A percentile compares a stretch with the other conserved stretches of the same genome.
phyloP scores from a whole-genome alignment of 176 grass and related monocot species.

The Oryza longistaminata region DNA sequence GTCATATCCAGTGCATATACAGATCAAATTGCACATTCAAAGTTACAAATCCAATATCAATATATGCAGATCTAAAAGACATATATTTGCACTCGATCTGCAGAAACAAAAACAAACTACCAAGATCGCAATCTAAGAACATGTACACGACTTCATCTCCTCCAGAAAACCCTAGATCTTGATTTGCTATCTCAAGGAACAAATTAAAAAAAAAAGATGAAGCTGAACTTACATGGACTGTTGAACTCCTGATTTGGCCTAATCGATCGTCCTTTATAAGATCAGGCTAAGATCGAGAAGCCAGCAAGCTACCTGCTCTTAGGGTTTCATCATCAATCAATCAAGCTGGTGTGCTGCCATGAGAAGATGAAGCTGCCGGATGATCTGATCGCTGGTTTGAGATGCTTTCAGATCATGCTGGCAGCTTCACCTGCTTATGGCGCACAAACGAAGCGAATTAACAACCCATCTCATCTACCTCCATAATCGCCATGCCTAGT shows the following conservation, averaged over 20 bases:
- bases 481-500: neutral
- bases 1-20: neutral
- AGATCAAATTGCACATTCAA: neutral
- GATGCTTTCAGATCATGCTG: conserved; percentile 69
- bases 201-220: neutral
- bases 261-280: neutral
- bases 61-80: neutral
- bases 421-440: conserved; percentile 65
- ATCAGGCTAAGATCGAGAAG: neutral
- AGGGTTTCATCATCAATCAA: conserved; percentile 16
- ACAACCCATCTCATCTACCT: conserved; percentile 19
- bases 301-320: neutral
- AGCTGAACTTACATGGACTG: conserved; percentile 10
- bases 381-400: conserved; percentile 25
- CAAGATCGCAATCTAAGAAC: neutral
- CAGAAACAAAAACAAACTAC: neutral
- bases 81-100: neutral
- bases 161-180: conserved; percentile 9
- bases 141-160: neutral
- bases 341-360: conserved; percentile 16
- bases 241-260: neutral
- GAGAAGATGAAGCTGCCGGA: conserved; percentile 49
- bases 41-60: neutral
- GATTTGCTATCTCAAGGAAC: neutral
- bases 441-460: conserved; percentile 29